A percentile compares a stretch with the other conserved stretches of the same genome.
Evolutionary conservation across 2,329 filamentous ascomycete species (phyloP).

Genomic region (Paraphaeosphaeria sporulosa): DNA sequence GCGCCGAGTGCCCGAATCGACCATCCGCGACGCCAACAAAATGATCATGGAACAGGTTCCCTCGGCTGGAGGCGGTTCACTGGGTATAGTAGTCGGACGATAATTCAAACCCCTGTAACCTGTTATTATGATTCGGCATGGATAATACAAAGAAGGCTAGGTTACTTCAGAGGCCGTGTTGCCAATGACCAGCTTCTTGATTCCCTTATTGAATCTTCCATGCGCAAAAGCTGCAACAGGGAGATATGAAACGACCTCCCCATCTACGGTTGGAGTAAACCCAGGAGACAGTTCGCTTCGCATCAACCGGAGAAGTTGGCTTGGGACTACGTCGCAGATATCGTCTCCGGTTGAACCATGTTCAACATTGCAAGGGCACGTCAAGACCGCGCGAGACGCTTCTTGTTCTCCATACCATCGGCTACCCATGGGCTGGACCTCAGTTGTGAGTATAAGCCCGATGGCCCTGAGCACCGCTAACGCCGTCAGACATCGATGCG

Average conservation of each 20-base stretch:
- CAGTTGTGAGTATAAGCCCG: background rate
- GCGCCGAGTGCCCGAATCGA: background rate
- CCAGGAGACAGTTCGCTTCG: background rate
- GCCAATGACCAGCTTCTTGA: too few relatives aligned
- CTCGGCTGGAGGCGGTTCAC: constrained; percentile 10
- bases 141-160: too few relatives aligned
- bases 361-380: background rate
- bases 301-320: background rate
- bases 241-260: too few relatives aligned
- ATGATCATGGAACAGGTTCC: constrained; percentile 6
- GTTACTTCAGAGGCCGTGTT: too few relatives aligned
- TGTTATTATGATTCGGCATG: too few relatives aligned
- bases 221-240: constrained; percentile 5
- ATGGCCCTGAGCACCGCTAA: background rate
- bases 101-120: too few relatives aligned
- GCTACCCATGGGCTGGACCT: constrained; percentile 16
- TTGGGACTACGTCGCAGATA: background rate
- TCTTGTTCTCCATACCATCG: too few relatives aligned
- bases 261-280: too few relatives aligned
- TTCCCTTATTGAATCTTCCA: too few relatives aligned
- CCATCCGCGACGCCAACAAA: constrained; percentile 8
- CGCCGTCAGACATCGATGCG: constrained; percentile 1
- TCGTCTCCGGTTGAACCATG: background rate
- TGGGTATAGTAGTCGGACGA: constrained; percentile 3
- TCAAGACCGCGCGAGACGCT: too few relatives aligned